phyloP scores from a whole-genome alignment of 1,284 basidiomycete genomes.

The Flammula alnicola region DNA sequence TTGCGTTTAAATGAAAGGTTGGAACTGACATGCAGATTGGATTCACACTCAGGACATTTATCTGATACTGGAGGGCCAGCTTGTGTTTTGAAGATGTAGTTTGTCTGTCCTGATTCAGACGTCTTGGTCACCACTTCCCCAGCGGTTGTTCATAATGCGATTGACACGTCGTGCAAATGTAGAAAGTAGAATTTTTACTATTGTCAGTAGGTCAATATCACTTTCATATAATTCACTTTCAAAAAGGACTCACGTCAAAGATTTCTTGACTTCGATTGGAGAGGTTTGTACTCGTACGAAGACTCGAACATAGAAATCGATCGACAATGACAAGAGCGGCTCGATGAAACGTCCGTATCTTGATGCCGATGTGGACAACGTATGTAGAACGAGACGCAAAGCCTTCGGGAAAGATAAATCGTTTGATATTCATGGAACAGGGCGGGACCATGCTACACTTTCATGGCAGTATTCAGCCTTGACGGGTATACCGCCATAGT shows the following conservation, averaged over 20 bases:
- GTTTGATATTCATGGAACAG: background rate
- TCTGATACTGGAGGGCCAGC: conserved; percentile 71
- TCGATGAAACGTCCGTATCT: conserved; percentile 93
- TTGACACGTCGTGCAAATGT: conserved; percentile 84
- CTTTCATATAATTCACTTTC: background rate
- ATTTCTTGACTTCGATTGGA: conserved; percentile 88
- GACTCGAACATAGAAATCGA: conserved; percentile 96
- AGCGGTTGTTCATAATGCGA: conserved; percentile 76
- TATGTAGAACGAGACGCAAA: conserved; percentile 87
- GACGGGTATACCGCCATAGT: conserved; percentile 93
- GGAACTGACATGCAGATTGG: conserved; percentile 66
- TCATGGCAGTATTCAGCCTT: conserved; percentile 96
- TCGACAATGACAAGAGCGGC: conserved; percentile 91
- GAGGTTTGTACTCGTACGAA: conserved; percentile 84
- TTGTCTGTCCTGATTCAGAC: conserved; percentile 32
- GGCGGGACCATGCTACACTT: conserved; percentile 55
- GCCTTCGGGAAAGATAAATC: conserved; percentile 51
- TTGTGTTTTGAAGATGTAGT: conserved; percentile 67
- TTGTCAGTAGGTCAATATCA: conserved; percentile 18
- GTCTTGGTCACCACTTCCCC: conserved; percentile 55
- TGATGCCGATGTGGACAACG: conserved; percentile 85
- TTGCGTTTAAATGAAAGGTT: background rate
- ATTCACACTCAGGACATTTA: conserved; percentile 84
- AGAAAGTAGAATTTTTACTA: conserved; percentile 84
- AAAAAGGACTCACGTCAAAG: conserved; percentile 65